Conservation (phyloP, 768 basidiomycete genomes). For the Cantharellus cinnabarinus region DNA sequence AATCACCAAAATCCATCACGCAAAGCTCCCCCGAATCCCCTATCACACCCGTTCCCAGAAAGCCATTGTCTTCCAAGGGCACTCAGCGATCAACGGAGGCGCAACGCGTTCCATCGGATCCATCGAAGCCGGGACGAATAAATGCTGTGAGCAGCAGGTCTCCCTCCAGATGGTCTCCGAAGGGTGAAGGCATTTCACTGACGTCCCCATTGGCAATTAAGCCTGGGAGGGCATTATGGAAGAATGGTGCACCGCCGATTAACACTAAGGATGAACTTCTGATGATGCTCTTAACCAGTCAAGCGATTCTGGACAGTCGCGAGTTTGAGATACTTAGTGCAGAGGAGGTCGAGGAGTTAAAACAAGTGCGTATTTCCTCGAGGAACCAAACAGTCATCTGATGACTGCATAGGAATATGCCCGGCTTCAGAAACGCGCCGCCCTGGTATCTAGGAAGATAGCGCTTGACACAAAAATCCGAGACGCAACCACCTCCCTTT, state of each 20-base stretch:
- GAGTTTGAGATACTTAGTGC: constrained; percentile 56
- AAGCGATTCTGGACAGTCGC: constrained; percentile 83
- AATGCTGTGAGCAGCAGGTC: not conserved
- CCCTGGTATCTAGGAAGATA: constrained; percentile 52
- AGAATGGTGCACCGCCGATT: constrained; percentile 20
- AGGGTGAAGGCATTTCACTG: not conserved
- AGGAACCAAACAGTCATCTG: not conserved
- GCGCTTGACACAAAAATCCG: constrained; percentile 71
- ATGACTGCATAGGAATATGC: constrained; percentile 44
- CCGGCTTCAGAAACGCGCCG: constrained; percentile 41
- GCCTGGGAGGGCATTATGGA: not conserved
- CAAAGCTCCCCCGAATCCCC: not conserved
- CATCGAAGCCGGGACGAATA: not conserved
- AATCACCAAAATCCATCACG: not conserved
- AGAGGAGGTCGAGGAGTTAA: constrained; percentile 50
- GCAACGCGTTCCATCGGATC: not conserved
- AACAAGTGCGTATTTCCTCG: constrained; percentile 28
- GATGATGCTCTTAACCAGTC: constrained; percentile 75
- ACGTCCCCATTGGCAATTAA: not conserved
- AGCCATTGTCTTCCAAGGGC: not conserved
- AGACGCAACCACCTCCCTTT: constrained; percentile 45
- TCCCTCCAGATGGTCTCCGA: not conserved
- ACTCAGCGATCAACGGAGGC: not conserved
- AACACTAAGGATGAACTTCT: constrained; percentile 68
- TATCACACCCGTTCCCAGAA: not conserved